These are phyloP conservation scores for Exophiala calicioides DNA, from an alignment of 2,329 filamentous ascomycete species.

Conservation along the genomic window DNA sequence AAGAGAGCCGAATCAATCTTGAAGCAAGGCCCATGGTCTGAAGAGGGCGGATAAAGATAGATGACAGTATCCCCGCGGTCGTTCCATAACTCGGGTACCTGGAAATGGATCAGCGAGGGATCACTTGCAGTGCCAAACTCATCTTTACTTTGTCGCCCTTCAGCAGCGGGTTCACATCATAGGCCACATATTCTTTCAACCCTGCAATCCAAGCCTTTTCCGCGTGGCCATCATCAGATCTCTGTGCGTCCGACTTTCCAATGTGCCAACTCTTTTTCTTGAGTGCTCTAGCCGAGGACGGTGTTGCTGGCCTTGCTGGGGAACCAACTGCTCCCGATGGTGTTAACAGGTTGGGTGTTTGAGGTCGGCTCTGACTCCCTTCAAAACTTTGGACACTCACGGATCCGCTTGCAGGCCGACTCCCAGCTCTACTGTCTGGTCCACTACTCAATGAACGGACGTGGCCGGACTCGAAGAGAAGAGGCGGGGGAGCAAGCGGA, in stretches of 20 bases:
- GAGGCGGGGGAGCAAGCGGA: conserved; percentile 43
- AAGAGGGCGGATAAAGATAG: conserved; percentile 61
- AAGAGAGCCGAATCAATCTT: conserved; percentile 61
- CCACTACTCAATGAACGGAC: conserved; percentile 40
- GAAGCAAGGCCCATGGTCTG: conserved; percentile 61
- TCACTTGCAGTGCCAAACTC: not conserved
- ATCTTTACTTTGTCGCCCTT: conserved; percentile 53
- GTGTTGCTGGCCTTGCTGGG: conserved; percentile 20
- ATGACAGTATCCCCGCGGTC: conserved; percentile 63
- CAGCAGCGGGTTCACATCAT: conserved; percentile 54
- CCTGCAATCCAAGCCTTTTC: conserved; percentile 60
- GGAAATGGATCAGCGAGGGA: conserved; percentile 3
- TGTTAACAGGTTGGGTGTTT: conserved; percentile 26
- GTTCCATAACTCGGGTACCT: conserved; percentile 64
- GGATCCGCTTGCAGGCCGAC: conserved; percentile 34
- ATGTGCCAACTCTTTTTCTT: conserved; percentile 50
- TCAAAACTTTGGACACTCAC: conserved; percentile 22
- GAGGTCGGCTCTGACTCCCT: conserved; percentile 29
- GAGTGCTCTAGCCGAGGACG: conserved; percentile 20
- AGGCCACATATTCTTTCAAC: conserved; percentile 57
- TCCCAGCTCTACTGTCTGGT: conserved; percentile 34
- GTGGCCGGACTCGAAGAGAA: conserved; percentile 39
- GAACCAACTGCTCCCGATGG: conserved; percentile 14
- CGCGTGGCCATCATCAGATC: conserved; percentile 38
- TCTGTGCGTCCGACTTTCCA: conserved; percentile 35